Percentiles rank a stretch among this genome's conserved stretches.
Evolutionary conservation across 495 filamentous ascomycete genomes (phyloP).

Genomic region (Paragyromitra xinjiangensis): DNA sequence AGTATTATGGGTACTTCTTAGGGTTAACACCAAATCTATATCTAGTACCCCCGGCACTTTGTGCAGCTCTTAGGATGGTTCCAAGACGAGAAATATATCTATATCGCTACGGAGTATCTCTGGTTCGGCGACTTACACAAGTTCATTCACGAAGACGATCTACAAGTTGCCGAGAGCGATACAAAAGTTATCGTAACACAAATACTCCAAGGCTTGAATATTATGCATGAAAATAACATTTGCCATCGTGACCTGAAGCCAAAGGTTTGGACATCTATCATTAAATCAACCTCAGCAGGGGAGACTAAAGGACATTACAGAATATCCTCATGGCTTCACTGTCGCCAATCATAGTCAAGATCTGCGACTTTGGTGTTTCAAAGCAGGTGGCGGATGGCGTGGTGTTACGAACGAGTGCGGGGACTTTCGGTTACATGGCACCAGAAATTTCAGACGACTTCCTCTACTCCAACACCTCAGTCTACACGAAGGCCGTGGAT

Average conservation of each 20-base stretch:
- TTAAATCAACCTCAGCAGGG: background rate
- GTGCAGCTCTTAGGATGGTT: constrained; percentile 39
- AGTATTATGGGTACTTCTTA: background rate
- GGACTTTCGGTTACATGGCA: constrained; percentile 26
- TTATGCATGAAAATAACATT: constrained; percentile 36
- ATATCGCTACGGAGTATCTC: constrained; percentile 33
- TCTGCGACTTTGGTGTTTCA: constrained; percentile 37
- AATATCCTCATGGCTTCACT: constrained; percentile 37
- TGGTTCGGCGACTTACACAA: constrained; percentile 17
- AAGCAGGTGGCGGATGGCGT: constrained; percentile 16
- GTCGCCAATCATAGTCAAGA: constrained; percentile 31
- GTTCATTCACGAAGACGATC: constrained; percentile 1
- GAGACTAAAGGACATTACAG: constrained; percentile 19
- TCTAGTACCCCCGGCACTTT: constrained; percentile 31
- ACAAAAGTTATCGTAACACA: constrained; percentile 28
- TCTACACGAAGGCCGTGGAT: constrained; percentile 44
- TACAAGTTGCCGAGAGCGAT: constrained; percentile 4
- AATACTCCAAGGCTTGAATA: constrained; percentile 37
- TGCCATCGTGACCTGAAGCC: constrained; percentile 44
- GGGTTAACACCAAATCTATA: background rate
- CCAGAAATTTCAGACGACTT: constrained; percentile 36
- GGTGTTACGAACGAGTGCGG: constrained; percentile 12
- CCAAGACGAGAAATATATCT: constrained; percentile 36
- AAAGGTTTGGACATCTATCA: background rate
- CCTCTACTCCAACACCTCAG: constrained; percentile 13